Base-by-base conservation (phyloP, 257 asterid genomes). In the Osmanthus fragrans region DNA sequence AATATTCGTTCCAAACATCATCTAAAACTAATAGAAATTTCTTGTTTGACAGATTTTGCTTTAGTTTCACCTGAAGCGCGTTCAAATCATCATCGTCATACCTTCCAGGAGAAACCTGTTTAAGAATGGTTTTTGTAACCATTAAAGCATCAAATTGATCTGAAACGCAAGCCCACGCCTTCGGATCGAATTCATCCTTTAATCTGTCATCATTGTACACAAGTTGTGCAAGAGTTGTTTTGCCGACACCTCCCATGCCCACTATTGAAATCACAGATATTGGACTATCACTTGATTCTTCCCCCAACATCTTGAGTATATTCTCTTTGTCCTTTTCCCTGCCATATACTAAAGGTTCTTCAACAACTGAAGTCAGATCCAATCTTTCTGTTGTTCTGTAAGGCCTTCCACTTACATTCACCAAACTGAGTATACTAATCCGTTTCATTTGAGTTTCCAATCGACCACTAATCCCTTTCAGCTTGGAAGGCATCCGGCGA, bases 281-380 rank as follows among this genome's bases (percentile, higher is more conserved):
- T 36, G 39, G 39, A 36, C 39, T 36, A 29, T 58, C 21, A 45
- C 54, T 49, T 18, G 19, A 49, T 49, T 18, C 74, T 5, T 1
- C 71, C 19, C 45, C 42, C 63, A 82, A 37, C 30, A 73, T 36
- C 47, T 63, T 40, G 3, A 74, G 58, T 0, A 74, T 60, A 27
- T 21, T 74, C 60, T 76, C 75, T 64, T 29, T 74, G 13, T 82
- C 80, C 39, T 54, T 71, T 49, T 78, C 75, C 76, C 83, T 82
- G 16, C 83, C 85, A 19, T 47, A n/a, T 1, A 78, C 80, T 12
- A 60, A 75, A 18, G 68, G 37, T 13, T 73, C 76, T 8, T 72
- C 40, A 47, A 77, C 80, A 70, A 34, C 16, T 3, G 58, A 83
- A 73, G 80, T 80, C n/a, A 79, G 51, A 16, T 80, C 77, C 40